phyloP scores from a whole-genome alignment of 2,329 filamentous ascomycete genomes.

The Cladosporium sp. region DNA sequence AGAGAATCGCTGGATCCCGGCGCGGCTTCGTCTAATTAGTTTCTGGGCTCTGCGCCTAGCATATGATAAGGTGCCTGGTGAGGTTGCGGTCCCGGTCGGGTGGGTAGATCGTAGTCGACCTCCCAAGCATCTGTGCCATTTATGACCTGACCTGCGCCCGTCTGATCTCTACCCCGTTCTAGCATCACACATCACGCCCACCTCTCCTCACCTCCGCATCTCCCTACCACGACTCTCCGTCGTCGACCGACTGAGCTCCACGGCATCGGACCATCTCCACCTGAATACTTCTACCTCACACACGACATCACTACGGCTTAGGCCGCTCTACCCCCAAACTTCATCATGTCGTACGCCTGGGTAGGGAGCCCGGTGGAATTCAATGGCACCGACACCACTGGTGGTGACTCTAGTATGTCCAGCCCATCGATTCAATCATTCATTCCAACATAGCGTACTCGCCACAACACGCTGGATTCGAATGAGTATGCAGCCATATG shows the following conservation, averaged over 20 bases:
- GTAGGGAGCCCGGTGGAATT: conserved; percentile 47
- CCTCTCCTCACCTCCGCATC: conserved; percentile 8
- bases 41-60: conserved; percentile 15
- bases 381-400: conserved; percentile 62
- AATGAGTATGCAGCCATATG: background rate
- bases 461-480: background rate
- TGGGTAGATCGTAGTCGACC: conserved; percentile 14
- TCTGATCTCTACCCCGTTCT: conserved; percentile 1
- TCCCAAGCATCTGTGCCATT: conserved; percentile 13
- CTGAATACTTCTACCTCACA: background rate
- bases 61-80: conserved; percentile 20
- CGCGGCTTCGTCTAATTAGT: conserved; percentile 16
- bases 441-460: background rate
- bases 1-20: conserved; percentile 12
- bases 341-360: conserved; percentile 52
- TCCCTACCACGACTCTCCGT: background rate
- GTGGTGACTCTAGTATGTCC: conserved; percentile 74
- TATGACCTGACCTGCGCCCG: conserved; percentile 12
- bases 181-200: conserved; percentile 2
- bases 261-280: conserved; percentile 1
- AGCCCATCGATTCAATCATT: background rate
- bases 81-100: conserved; percentile 15
- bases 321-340: background rate
- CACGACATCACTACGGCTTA: conserved; percentile 2
- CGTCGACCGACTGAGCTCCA: conserved; percentile 3